Conservation (phyloP, 1,284 basidiomycete species). For the Leccinum fuscescens region DNA sequence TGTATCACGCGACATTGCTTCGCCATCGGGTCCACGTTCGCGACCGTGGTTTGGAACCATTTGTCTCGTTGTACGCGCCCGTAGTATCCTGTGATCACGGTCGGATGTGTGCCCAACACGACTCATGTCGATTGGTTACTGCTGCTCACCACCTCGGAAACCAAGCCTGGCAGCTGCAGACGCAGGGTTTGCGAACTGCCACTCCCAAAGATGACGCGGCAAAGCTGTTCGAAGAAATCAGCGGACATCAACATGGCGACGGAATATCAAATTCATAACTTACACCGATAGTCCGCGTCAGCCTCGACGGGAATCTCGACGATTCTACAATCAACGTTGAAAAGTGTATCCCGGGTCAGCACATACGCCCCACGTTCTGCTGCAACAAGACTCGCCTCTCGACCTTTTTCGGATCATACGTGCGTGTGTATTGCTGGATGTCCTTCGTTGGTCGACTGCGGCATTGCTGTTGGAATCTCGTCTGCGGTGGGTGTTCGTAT, state of each 20-base stretch:
- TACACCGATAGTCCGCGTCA: constrained; percentile 60
- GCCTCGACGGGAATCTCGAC: constrained; percentile 50
- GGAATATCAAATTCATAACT: constrained; percentile 9
- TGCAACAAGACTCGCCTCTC: constrained; percentile 34
- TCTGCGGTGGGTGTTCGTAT: constrained; percentile 49
- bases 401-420: constrained; percentile 38
- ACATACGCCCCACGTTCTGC: neutral
- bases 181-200: constrained; percentile 52
- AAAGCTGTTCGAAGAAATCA: constrained; percentile 14
- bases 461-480: constrained; percentile 48
- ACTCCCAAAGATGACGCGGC: constrained; percentile 32
- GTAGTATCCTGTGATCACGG: constrained; percentile 49
- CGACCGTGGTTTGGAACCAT: constrained; percentile 69
- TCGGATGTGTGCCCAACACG: neutral
- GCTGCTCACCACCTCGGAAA: constrained; percentile 45
- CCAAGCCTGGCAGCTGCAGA: constrained; percentile 52
- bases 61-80: constrained; percentile 52
- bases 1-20: constrained; percentile 69
- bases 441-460: constrained; percentile 42
- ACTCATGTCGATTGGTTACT: neutral
- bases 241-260: neutral
- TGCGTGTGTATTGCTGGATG: constrained; percentile 51
- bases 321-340: constrained; percentile 36
- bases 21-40: constrained; percentile 70
- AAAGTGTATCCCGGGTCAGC: neutral